phyloP scores from a whole-genome alignment of 2,329 filamentous ascomycete species.

The Lecanicillium sp. region DNA sequence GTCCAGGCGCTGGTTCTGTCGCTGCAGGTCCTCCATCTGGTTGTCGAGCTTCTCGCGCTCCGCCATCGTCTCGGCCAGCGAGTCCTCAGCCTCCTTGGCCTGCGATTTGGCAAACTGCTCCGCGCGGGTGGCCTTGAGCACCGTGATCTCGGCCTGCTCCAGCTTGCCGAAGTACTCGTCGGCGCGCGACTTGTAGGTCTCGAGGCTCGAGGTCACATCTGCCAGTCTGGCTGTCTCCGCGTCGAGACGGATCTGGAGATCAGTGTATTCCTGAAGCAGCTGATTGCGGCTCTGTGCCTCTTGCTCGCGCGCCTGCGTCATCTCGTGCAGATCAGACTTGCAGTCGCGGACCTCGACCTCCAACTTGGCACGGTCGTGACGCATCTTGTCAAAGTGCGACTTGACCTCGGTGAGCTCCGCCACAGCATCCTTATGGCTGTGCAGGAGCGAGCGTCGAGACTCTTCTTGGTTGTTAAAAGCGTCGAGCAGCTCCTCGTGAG shows the following conservation, averaged over 20 bases:
- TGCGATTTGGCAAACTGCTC: constrained; percentile 93
- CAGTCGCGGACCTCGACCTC: constrained; percentile 85
- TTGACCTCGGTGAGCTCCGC: constrained; percentile 83
- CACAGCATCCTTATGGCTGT: constrained; percentile 79
- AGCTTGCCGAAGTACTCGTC: constrained; percentile 97
- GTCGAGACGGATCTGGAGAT: constrained; percentile 88
- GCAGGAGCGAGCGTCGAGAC: constrained; percentile 71
- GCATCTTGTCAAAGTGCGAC: constrained; percentile 77
- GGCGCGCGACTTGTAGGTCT: constrained; percentile 82
- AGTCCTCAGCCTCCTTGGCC: constrained; percentile 85
- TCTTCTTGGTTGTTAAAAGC: constrained; percentile 91
- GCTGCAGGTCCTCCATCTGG: constrained; percentile 81
- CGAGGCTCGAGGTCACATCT: constrained; percentile 78
- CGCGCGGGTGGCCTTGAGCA: constrained; percentile 83
- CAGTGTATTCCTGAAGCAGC: constrained; percentile 84
- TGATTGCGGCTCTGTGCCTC: constrained; percentile 84
- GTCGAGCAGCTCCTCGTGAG: constrained; percentile 89
- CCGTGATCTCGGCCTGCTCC: constrained; percentile 92
- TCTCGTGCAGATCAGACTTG: constrained; percentile 76
- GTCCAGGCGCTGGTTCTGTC: constrained; percentile 82
- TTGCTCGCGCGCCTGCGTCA: constrained; percentile 72
- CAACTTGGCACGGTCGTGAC: constrained; percentile 69
- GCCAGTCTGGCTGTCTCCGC: constrained; percentile 78
- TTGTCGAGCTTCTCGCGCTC: constrained; percentile 87
- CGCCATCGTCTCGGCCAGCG: constrained; percentile 81